Conservation (phyloP, 495 filamentous ascomycete genomes). For the Hapsidospora chrysogenum region DNA sequence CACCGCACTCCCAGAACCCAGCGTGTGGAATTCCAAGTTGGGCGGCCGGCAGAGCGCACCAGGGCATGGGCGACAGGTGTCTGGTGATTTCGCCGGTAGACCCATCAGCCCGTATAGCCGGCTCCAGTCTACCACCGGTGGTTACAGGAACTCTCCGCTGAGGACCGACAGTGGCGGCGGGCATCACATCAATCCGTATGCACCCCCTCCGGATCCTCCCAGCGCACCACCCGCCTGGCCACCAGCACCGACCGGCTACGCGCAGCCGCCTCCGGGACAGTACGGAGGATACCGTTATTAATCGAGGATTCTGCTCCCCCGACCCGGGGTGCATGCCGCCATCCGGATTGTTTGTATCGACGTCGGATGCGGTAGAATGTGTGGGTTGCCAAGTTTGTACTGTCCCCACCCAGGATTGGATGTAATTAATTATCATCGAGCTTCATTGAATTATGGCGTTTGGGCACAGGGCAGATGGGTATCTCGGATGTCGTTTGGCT, state of each 20-base stretch:
- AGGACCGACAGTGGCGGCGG: slow-evolving; percentile 17
- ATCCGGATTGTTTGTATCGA: no score
- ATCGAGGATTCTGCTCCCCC: no score
- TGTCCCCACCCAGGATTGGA: no score
- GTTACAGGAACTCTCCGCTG: slow-evolving; percentile 26
- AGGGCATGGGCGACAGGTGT: slow-evolving; percentile 16
- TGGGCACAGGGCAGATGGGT: no score
- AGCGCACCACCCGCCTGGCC: slow-evolving; percentile 1
- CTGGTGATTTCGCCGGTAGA: slow-evolving; percentile 11
- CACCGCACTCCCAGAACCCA: slow-evolving; percentile 43
- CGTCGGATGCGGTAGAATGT: no score
- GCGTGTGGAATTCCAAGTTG: slow-evolving; percentile 20
- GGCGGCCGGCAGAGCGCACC: slow-evolving; percentile 16
- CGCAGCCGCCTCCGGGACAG: not conserved
- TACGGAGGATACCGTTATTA: slow-evolving; percentile 5
- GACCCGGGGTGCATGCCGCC: no score
- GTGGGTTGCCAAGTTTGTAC: no score
- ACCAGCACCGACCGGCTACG: slow-evolving; percentile 1
- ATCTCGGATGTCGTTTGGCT: no score
- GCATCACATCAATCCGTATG: slow-evolving; percentile 15
- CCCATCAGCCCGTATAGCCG: slow-evolving; percentile 3
- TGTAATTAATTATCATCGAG: no score
- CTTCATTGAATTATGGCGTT: no score
- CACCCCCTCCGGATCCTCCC: slow-evolving; percentile 20
- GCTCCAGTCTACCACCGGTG: slow-evolving; percentile 11